phyloP scores from a whole-genome alignment of 2,329 filamentous ascomycete genomes.

The Malbranchea zuffiana region DNA sequence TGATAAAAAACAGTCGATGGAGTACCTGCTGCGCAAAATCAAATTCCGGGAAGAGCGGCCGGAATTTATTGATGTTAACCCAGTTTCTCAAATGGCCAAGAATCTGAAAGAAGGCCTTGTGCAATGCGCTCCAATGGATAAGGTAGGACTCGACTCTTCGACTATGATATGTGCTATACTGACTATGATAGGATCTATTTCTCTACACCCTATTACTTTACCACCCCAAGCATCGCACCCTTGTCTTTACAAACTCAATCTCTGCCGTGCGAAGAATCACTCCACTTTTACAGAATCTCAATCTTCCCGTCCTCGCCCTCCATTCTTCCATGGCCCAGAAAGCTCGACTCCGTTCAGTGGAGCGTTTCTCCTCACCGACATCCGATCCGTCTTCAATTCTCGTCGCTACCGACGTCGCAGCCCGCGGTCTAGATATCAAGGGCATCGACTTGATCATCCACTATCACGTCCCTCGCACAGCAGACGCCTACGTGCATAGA shows the following conservation, averaged over 20 bases:
- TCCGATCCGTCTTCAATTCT: conserved; percentile 54
- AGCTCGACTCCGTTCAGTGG: conserved; percentile 81
- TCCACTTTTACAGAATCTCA: conserved; percentile 72
- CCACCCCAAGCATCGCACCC: conserved; percentile 65
- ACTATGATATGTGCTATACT: conserved; percentile 12
- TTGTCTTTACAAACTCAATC: conserved; percentile 95
- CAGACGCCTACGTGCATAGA: conserved; percentile 89
- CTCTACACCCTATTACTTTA: conserved; percentile 80
- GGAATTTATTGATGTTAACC: conserved; percentile 86
- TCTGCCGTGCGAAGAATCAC: conserved; percentile 77
- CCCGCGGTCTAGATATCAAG: conserved; percentile 85
- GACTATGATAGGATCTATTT: conserved; percentile 61
- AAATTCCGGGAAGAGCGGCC: conserved; percentile 77
- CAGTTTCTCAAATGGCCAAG: conserved; percentile 75
- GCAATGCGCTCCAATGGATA: conserved; percentile 87
- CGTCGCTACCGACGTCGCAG: conserved; percentile 86
- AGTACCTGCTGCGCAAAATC: conserved; percentile 81
- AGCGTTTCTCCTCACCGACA: conserved; percentile 63
- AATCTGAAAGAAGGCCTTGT: conserved; percentile 79
- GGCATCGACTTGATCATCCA: conserved; percentile 82
- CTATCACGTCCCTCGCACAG: conserved; percentile 85
- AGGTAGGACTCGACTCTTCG: conserved; percentile 43
- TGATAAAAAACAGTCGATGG: conserved; percentile 71
- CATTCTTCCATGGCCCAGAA: conserved; percentile 97
- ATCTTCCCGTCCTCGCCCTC: conserved; percentile 62